Evolutionary conservation across 257 asterid species (phyloP).

Genomic region (Plantago elongata): DNA sequence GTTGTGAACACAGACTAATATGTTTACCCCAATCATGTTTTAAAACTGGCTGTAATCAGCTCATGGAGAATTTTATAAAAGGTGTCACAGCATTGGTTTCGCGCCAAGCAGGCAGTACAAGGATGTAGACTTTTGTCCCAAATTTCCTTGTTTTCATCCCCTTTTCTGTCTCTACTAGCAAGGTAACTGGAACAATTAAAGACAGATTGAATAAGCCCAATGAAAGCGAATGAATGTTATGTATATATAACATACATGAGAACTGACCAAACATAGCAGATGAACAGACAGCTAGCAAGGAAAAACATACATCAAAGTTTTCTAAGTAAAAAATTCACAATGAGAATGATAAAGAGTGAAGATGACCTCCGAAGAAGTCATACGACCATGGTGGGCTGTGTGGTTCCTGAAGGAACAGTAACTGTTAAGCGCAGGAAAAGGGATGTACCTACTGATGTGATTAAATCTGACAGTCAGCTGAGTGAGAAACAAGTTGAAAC

Average conservation of each 20-base stretch:
- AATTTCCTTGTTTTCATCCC: constrained; percentile 6
- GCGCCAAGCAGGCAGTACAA: not conserved
- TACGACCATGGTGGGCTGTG: constrained; percentile 17
- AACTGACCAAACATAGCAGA: not conserved
- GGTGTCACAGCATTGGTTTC: too few relatives aligned
- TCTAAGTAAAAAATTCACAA: constrained; percentile 18
- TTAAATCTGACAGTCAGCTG: constrained; percentile 6
- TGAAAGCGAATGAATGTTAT: not conserved
- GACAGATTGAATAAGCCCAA: constrained; percentile 6
- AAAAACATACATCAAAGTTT: not conserved
- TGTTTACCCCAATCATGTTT: too few relatives aligned
- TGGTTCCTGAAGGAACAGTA: constrained; percentile 20
- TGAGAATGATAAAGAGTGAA: constrained; percentile 37
- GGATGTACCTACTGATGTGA: constrained; percentile 23
- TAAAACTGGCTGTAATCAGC: too few relatives aligned
- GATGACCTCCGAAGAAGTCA: constrained; percentile 26
- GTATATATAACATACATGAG: not conserved
- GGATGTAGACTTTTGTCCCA: not conserved
- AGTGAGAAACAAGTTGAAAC: constrained; percentile 19
- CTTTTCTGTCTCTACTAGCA: constrained; percentile 5
- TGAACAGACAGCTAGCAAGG: not conserved
- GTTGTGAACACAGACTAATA: too few relatives aligned
- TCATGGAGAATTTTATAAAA: too few relatives aligned
- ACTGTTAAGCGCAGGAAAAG: constrained; percentile 44
- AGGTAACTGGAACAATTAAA: constrained; percentile 2